Evolutionary conservation across 2,329 filamentous ascomycete species (phyloP).

Genomic region (Scedosporium minutisporum): DNA sequence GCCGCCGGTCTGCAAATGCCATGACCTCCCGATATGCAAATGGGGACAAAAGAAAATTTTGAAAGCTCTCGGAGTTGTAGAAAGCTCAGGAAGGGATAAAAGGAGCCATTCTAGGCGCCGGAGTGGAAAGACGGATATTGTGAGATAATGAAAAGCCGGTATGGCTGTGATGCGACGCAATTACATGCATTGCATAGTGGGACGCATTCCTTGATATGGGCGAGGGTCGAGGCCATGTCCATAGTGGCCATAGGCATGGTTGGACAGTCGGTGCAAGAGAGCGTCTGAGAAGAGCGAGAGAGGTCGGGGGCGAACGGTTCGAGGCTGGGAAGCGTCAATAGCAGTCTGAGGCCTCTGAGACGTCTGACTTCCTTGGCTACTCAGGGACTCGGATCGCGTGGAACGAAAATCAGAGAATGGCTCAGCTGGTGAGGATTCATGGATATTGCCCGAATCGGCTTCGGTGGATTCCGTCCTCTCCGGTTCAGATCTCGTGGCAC

Average conservation of each 20-base stretch:
- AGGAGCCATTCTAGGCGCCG: neutral
- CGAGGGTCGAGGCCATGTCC: neutral
- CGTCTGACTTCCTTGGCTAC: neutral
- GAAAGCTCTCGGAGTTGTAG: neutral
- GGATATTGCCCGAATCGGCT: neutral
- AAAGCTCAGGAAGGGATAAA: neutral
- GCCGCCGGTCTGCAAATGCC: neutral
- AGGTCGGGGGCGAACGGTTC: neutral
- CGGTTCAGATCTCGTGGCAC: neutral
- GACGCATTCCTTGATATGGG: neutral
- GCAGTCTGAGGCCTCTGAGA: neutral
- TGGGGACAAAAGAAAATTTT: neutral
- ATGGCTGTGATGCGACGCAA: neutral
- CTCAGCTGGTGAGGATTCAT: neutral
- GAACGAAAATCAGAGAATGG: neutral
- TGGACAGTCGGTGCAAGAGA: neutral
- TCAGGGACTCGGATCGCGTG: neutral
- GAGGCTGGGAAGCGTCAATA: neutral
- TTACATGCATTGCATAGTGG: neutral
- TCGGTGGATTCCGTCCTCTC: neutral
- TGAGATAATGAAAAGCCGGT: neutral
- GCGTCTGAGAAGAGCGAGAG: neutral
- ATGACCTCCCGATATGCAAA: neutral
- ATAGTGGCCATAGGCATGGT: neutral
- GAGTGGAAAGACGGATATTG: neutral